A percentile compares a stretch with the other conserved stretches of the same genome.
Conservation (phyloP, 2,329 filamentous ascomycete genomes). For the Ceratocystis papillata region DNA sequence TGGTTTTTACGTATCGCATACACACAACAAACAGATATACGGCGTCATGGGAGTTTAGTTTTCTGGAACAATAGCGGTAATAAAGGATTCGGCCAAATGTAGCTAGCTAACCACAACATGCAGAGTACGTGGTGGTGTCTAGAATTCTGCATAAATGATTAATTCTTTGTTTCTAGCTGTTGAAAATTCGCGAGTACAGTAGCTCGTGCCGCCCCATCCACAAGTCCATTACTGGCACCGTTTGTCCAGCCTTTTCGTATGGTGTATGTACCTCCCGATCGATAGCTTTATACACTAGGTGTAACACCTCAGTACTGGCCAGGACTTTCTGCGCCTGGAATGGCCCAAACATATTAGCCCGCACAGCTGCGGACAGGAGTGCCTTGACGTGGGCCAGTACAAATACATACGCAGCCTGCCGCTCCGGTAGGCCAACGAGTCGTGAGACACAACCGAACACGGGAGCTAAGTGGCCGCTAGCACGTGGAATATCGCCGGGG, state of each 20-base stretch:
- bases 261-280: conserved; percentile 47
- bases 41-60: conserved; percentile 21
- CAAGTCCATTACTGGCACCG: conserved; percentile 65
- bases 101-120: conserved; percentile 14
- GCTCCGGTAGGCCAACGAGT: conserved; percentile 48
- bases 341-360: conserved; percentile 67
- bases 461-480: conserved; percentile 53
- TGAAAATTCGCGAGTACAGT: conserved; percentile 77
- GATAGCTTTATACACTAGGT: conserved; percentile 47
- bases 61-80: conserved; percentile 3
- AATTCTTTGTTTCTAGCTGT: conserved; percentile 45
- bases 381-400: conserved; percentile 67
- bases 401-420: conserved; percentile 63
- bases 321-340: conserved; percentile 68
- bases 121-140: conserved; percentile 29
- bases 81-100: background rate
- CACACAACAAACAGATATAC: conserved; percentile 15
- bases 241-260: conserved; percentile 61
- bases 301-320: conserved; percentile 49
- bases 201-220: conserved; percentile 77
- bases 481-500: conserved; percentile 50
- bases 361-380: conserved; percentile 62
- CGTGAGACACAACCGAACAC: conserved; percentile 57
- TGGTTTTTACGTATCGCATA: conserved; percentile 23
- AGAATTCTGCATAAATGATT: background rate